Evolutionary conservation across 2,329 filamentous ascomycete species (phyloP), one percentile per base, ranked within the genome.

Genomic region (Cytospora schulzeri): DNA sequence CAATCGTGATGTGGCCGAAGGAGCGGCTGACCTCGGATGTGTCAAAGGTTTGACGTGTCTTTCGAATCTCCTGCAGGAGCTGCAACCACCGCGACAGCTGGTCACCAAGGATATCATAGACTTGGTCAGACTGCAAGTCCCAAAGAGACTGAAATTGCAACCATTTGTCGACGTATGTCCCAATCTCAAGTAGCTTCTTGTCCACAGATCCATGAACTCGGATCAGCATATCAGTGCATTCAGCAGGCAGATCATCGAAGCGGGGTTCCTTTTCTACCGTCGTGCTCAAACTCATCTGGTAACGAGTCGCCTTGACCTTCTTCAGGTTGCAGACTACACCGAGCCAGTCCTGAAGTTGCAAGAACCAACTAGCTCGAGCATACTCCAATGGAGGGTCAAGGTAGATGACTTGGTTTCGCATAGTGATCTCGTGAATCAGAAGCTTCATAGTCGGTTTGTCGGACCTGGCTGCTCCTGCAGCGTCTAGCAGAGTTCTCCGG

Each of bases 351-450:
- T 98, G 93, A 50, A 99, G 83, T 70, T 97, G 93, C 22, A 90
- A 83, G 73, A 96, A 91, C 95, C 96, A 99, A 73, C 90, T 94
- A 15, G 94, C 93, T 69, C 93, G 88, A 19, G 95, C 93, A 74
- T 89, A 95, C 74, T 97, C 93, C 59, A 98, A 82, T 6, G 95
- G 95, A 4, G 95, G 96, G 60, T 97, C 95, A 29, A 99, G 85
- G 73, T 96, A 97, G 70, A 99, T 97, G 69, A 97, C 91, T 76
- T 99, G 95, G 71, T 98, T 98, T 35, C 92, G 91, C 92, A 99
- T 99, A 7, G 92, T 95, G 62, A 99, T 90, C 75, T 99, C 95
- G 70, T 97, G 92, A 19, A 95, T 84, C 28, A 96, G 84, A 33
- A 85, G 86, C 71, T 85, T 88, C 78, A 96, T 87, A 4, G 83